Conservation (phyloP, 2,329 filamentous ascomycete genomes). For the Cordyceps pruinosa region DNA sequence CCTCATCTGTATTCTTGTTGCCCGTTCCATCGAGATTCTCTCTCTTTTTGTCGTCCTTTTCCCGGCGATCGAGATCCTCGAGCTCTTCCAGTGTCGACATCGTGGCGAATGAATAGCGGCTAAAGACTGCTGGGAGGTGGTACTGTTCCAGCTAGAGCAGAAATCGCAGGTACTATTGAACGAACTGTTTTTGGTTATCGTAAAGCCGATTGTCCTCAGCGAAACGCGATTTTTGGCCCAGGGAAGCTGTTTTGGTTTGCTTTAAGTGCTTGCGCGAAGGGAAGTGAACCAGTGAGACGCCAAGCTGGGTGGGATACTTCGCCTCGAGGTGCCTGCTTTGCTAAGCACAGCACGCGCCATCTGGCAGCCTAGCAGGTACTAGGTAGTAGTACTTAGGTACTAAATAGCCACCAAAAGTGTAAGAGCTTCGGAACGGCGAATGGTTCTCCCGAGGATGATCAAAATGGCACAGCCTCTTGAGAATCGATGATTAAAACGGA, state of each 20-base stretch:
- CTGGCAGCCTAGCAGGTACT: conserved; percentile 6
- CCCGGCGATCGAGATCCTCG: conserved; percentile 77
- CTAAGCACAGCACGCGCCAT: conserved; percentile 12
- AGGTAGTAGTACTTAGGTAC: neutral
- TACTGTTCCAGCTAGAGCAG: neutral
- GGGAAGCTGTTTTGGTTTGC: neutral
- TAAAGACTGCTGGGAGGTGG: neutral
- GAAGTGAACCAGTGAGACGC: conserved; percentile 9
- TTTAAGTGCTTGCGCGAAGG: conserved; percentile 3
- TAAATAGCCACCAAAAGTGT: neutral
- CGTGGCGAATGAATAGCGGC: conserved; percentile 23
- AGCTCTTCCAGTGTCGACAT: conserved; percentile 93
- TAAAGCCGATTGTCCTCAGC: neutral
- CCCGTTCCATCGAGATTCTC: conserved; percentile 28
- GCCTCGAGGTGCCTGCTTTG: no score
- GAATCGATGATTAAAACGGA: neutral
- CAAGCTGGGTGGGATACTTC: neutral
- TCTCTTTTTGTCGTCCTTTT: conserved; percentile 60
- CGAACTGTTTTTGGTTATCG: neutral
- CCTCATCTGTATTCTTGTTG: conserved; percentile 53
- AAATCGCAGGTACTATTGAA: neutral
- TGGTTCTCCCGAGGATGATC: conserved; percentile 10
- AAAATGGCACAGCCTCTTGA: neutral
- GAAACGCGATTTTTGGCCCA: neutral
- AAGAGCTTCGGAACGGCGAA: conserved; percentile 7